Conservation (phyloP, 23 red algal species). For the Gracilaria domingensis region DNA sequence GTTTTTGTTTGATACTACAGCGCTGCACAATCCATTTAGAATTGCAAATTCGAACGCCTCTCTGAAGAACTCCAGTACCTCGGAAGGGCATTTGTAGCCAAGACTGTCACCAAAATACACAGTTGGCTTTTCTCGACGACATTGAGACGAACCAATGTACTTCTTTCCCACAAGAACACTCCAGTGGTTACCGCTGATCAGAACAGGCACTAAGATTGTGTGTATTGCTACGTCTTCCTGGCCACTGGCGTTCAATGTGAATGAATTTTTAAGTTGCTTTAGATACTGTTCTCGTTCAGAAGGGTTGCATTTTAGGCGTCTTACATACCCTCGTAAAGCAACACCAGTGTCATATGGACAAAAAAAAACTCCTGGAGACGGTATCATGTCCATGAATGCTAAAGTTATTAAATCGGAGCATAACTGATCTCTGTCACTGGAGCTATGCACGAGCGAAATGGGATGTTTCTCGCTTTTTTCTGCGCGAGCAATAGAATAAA, state of each 20-base stretch:
- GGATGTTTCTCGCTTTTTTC: no score
- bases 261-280: no score
- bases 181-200: not conserved
- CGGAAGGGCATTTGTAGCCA: no score
- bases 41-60: not conserved
- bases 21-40: not conserved
- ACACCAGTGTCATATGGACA: not conserved
- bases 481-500: no score
- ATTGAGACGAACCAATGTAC: not conserved
- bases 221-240: no score
- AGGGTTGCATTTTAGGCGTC: not conserved
- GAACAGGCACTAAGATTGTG: not conserved
- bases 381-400: not conserved
- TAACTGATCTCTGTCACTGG: not conserved
- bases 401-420: not conserved
- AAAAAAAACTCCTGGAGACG: not conserved
- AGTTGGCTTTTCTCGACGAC: not conserved
- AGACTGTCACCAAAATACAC: not conserved
- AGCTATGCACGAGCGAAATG: not conserved
- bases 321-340: not conserved
- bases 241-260: no score
- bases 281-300: not conserved
- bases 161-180: not conserved
- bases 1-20: not conserved
- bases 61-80: no score